Evolutionary conservation across 495 filamentous ascomycete species (phyloP).

Genomic region (Filosporella fistucella): DNA sequence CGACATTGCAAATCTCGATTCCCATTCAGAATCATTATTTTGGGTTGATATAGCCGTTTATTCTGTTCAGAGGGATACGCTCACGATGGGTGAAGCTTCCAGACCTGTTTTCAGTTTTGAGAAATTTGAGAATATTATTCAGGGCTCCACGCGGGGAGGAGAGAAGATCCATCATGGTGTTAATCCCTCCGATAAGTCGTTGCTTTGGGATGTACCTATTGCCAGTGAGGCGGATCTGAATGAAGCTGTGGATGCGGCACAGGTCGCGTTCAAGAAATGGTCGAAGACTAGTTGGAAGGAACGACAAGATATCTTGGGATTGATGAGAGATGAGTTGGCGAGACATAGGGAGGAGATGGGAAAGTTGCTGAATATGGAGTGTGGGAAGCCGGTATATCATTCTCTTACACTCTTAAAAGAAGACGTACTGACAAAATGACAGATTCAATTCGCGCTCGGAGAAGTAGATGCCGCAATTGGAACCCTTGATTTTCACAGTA

Average conservation of each 20-base stretch:
- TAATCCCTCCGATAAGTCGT: slow-evolving; percentile 45
- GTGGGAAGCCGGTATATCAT: slow-evolving; percentile 23
- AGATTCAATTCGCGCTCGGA: slow-evolving; percentile 20
- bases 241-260: slow-evolving; percentile 44
- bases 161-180: slow-evolving; percentile 40
- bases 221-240: slow-evolving; percentile 47
- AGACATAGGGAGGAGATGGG: slow-evolving; percentile 19
- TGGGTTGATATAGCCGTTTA: no score
- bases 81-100: no score
- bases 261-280: slow-evolving; percentile 48
- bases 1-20: no score
- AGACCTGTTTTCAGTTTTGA: no score
- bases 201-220: slow-evolving; percentile 49
- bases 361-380: slow-evolving; percentile 16
- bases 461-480: slow-evolving; percentile 15
- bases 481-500: slow-evolving; percentile 14
- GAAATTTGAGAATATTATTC: no score
- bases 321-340: slow-evolving; percentile 8
- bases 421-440: not conserved
- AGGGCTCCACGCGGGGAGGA: no score
- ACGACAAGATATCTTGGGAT: slow-evolving; percentile 11
- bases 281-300: slow-evolving; percentile 27
- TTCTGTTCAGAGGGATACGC: no score
- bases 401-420: not conserved
- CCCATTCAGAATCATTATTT: no score